Percentiles rank a stretch among this genome's conserved stretches.
Conservation (phyloP, 345 rosid species). For the Eucalyptus albens region DNA sequence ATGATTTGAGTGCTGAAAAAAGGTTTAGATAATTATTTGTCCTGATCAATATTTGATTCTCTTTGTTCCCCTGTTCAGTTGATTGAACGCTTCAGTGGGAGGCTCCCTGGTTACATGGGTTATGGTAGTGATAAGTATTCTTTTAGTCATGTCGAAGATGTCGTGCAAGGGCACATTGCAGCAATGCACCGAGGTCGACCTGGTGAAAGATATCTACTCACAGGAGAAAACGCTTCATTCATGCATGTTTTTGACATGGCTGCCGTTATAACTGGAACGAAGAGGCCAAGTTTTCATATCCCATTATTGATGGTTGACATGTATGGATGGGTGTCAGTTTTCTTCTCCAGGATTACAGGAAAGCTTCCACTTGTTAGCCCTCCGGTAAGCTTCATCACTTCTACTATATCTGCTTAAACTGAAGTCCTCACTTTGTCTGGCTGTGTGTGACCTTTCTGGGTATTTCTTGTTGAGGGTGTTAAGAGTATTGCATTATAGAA, state of each 20-base stretch:
- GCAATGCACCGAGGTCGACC: constrained; percentile 55
- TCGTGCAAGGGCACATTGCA: constrained; percentile 69
- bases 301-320: constrained; percentile 51
- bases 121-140: constrained; percentile 59
- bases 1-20: neutral
- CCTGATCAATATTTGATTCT: neutral
- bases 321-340: constrained; percentile 66
- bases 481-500: neutral
- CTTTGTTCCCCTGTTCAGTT: constrained; percentile 24
- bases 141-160: constrained; percentile 78
- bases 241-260: constrained; percentile 59
- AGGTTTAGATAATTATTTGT: neutral
- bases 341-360: constrained; percentile 54
- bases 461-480: neutral
- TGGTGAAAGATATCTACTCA: constrained; percentile 77
- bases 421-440: neutral
- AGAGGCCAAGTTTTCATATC: constrained; percentile 44
- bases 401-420: neutral
- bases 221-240: constrained; percentile 84
- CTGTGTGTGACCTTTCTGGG: neutral
- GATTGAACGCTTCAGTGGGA: constrained; percentile 70
- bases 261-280: constrained; percentile 55
- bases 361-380: constrained; percentile 83
- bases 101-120: constrained; percentile 85
- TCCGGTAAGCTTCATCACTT: constrained; percentile 35